Percentiles rank a stretch among this genome's conserved stretches.
Evolutionary conservation across 2,329 filamentous ascomycete species (phyloP).

Genomic region (Pleoardoris graminearum): DNA sequence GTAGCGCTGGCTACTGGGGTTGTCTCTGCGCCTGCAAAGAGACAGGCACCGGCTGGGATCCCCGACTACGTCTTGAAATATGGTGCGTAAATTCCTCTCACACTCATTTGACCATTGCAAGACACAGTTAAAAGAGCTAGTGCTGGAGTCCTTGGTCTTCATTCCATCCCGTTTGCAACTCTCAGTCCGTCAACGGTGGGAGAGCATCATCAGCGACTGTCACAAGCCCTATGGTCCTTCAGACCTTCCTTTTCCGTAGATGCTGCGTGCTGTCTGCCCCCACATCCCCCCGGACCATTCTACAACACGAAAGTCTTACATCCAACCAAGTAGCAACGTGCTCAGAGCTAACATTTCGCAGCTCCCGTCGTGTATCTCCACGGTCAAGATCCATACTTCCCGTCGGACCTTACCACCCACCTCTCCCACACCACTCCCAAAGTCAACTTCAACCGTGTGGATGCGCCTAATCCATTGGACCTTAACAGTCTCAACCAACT

Average conservation of each 20-base stretch:
- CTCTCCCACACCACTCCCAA: conserved; percentile 47
- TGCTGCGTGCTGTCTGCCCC: background rate
- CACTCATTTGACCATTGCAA: background rate
- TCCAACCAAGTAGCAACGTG: background rate
- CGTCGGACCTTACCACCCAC: conserved; percentile 50
- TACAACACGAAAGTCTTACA: background rate
- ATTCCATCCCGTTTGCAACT: too few species aligned
- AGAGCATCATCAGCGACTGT: conserved; percentile 2
- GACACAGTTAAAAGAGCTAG: background rate
- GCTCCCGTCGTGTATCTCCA: conserved; percentile 53
- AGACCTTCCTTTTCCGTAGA: conserved; percentile 4
- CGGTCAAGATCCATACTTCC: conserved; percentile 48
- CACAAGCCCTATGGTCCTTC: background rate
- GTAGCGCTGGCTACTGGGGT: conserved; percentile 18
- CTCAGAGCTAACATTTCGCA: conserved; percentile 18
- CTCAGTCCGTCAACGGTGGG: background rate
- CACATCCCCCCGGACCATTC: background rate
- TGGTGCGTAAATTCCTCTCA: conserved; percentile 28
- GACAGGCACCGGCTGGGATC: conserved; percentile 31
- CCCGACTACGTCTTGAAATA: conserved; percentile 46
- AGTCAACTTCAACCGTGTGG: conserved; percentile 41
- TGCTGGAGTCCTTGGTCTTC: too few species aligned
- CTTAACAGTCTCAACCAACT: conserved; percentile 51
- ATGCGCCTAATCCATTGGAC: conserved; percentile 44
- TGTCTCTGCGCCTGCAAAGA: conserved; percentile 22